Evolutionary conservation across 169 alveolate species (phyloP).

Genomic region (Cryptosporidium andersoni): DNA sequence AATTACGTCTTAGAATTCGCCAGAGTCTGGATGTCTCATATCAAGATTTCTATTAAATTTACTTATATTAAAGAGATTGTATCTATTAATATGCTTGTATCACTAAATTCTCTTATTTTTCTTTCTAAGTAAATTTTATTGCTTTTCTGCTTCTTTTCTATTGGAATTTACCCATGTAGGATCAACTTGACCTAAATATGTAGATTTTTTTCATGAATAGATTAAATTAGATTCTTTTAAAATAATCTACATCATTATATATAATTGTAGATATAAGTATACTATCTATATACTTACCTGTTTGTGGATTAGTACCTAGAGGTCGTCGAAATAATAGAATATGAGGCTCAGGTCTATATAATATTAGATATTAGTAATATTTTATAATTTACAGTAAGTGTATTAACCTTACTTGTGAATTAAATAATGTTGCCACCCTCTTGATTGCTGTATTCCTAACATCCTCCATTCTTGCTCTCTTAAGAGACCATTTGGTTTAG

Average conservation of each 20-base stretch:
- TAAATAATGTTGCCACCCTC: constrained; percentile 78
- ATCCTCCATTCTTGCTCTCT: constrained; percentile 78
- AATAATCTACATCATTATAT: too few relatives aligned
- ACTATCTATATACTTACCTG: constrained; percentile 76
- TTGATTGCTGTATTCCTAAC: constrained; percentile 76
- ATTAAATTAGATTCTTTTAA: not conserved
- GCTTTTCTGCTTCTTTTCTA: not conserved
- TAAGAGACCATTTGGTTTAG: constrained; percentile 70
- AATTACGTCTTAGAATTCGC: too few relatives aligned
- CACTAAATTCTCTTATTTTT: not conserved
- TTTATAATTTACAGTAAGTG: not conserved
- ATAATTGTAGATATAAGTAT: not conserved
- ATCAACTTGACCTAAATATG: constrained; percentile 33
- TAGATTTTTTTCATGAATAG: not conserved
- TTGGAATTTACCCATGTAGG: constrained; percentile 29
- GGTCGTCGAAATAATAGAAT: constrained; percentile 91
- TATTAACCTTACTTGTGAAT: constrained; percentile 52
- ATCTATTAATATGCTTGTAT: too few relatives aligned
- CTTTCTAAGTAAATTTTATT: not conserved
- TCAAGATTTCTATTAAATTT: too few relatives aligned
- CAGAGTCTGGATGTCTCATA: too few relatives aligned
- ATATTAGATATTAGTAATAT: not conserved
- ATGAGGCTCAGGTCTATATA: constrained; percentile 89
- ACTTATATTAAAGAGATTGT: too few relatives aligned
- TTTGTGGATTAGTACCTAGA: constrained; percentile 88